Percentiles rank a stretch among this genome's conserved stretches.
Conservation (phyloP, 495 filamentous ascomycete genomes). For the Talaromyces thailandensis region DNA sequence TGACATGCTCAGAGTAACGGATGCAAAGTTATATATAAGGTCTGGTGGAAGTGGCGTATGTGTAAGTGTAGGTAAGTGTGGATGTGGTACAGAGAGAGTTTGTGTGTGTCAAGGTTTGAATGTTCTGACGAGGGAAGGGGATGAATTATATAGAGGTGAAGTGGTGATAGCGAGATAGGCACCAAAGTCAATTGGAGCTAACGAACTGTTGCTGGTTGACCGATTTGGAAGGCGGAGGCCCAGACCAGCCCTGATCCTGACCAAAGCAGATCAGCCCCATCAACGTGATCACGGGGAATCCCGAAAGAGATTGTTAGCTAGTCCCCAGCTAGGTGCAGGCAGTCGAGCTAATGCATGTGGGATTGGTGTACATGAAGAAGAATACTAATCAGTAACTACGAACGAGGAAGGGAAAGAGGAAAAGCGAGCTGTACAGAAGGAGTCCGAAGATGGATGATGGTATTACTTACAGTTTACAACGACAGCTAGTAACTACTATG, state of each 20-base stretch:
- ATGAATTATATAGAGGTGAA: background rate
- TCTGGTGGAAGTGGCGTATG: background rate
- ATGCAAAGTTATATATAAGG: background rate
- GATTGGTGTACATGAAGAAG: background rate
- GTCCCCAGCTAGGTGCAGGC: too few relatives aligned
- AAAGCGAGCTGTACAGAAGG: background rate
- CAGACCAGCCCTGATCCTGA: background rate
- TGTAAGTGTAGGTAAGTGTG: background rate
- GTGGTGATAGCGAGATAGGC: background rate
- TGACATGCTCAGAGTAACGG: background rate
- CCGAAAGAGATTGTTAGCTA: background rate
- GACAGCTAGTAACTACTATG: too few relatives aligned
- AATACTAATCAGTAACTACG: too few relatives aligned
- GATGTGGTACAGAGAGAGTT: background rate
- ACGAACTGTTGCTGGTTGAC: background rate
- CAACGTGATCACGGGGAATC: conserved; percentile 2
- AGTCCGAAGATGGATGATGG: too few relatives aligned
- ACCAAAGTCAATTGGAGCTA: background rate
- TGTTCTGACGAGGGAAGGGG: background rate
- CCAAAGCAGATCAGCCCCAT: conserved; percentile 1
- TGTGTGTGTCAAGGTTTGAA: too few relatives aligned
- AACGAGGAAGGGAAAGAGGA: background rate
- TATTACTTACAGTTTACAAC: too few relatives aligned
- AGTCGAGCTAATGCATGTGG: background rate
- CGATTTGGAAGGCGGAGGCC: background rate